phyloP scores from a whole-genome alignment of 2,329 filamentous ascomycete genomes.

The Fusarium sacchari region DNA sequence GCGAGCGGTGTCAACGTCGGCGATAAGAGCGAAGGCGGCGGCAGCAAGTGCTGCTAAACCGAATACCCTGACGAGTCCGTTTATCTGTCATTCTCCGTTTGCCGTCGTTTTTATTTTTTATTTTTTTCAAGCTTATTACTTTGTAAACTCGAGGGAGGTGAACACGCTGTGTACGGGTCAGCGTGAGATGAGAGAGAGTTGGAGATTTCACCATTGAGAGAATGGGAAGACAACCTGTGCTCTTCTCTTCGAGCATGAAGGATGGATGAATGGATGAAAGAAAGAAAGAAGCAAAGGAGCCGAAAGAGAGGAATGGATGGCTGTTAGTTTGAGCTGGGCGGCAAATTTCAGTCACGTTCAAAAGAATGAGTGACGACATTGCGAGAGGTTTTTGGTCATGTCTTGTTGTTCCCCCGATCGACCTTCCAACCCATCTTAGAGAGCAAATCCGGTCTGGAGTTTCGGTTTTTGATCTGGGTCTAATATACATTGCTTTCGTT shows the following conservation, averaged over 20 bases:
- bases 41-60: slow-evolving; percentile 80
- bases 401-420: slow-evolving; percentile 38
- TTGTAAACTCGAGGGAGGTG: slow-evolving; percentile 34
- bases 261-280: slow-evolving; percentile 14
- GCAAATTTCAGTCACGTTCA: slow-evolving; percentile 35
- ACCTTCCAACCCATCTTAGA: slow-evolving; percentile 47
- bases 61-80: slow-evolving; percentile 25
- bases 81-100: slow-evolving; percentile 37
- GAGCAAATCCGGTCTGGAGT: slow-evolving; percentile 60
- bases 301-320: slow-evolving; percentile 29
- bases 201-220: slow-evolving; percentile 26
- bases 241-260: neutral
- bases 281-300: slow-evolving; percentile 19
- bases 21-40: slow-evolving; percentile 65
- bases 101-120: slow-evolving; percentile 37
- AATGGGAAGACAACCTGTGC: slow-evolving; percentile 17
- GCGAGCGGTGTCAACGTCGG: slow-evolving; percentile 74
- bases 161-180: slow-evolving; percentile 25
- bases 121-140: slow-evolving; percentile 39
- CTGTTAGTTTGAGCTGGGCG: slow-evolving; percentile 29
- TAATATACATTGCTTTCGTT: slow-evolving; percentile 54
- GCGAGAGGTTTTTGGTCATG: slow-evolving; percentile 40
- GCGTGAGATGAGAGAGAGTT: slow-evolving; percentile 32
- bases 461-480: slow-evolving; percentile 56
- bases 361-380: slow-evolving; percentile 33